phyloP scores from a whole-genome alignment of 495 filamentous ascomycete genomes.

The Trichoderma gamsii region DNA sequence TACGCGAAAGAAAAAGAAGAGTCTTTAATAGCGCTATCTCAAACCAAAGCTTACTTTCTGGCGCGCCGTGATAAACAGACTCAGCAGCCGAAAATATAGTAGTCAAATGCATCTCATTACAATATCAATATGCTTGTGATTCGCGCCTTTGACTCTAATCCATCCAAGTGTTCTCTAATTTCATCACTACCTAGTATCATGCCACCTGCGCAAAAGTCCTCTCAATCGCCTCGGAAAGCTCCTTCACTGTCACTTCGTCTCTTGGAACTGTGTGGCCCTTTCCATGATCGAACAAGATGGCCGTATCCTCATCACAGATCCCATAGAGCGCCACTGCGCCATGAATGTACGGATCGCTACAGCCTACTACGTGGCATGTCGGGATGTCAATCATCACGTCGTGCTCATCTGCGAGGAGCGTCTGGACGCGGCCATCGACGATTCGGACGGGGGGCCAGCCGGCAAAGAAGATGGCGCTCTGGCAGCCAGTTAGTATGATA shows the following conservation, averaged over 20 bases:
- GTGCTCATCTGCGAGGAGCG: slow-evolving; percentile 49
- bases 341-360: slow-evolving; percentile 50
- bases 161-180: no score
- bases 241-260: slow-evolving; percentile 43
- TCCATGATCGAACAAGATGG: slow-evolving; percentile 54
- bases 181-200: background rate
- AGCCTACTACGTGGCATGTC: slow-evolving; percentile 55
- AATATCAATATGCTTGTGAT: no score
- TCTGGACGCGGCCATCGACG: slow-evolving; percentile 32
- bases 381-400: slow-evolving; percentile 47
- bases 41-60: no score
- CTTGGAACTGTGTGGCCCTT: slow-evolving; percentile 52
- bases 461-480: slow-evolving; percentile 51
- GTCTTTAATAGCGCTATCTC: no score
- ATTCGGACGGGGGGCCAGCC: slow-evolving; percentile 51
- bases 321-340: slow-evolving; percentile 54
- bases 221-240: slow-evolving; percentile 34
- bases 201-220: background rate
- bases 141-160: no score
- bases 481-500: background rate
- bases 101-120: no score
- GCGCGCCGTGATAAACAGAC: no score
- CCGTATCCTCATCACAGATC: slow-evolving; percentile 50
- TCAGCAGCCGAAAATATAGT: no score
- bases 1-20: no score